phyloP scores from a whole-genome alignment of 2,329 filamentous ascomycete genomes.

The Byssochlamys sp. region DNA sequence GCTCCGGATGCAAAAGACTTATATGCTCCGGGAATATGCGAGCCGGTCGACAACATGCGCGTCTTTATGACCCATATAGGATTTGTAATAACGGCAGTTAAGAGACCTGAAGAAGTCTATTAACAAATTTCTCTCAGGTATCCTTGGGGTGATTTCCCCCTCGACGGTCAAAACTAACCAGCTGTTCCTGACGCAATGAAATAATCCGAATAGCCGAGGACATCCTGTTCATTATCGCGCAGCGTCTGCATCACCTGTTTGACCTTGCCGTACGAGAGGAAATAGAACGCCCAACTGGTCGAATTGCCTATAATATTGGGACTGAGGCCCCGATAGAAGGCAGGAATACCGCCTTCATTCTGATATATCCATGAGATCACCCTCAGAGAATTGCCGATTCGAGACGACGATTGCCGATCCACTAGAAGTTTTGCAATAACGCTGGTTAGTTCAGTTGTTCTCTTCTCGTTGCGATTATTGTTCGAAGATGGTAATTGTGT shows the following conservation, averaged over 20 bases:
- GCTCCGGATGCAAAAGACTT: slow-evolving; percentile 64
- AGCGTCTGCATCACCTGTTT: slow-evolving; percentile 44
- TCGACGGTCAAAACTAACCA: slow-evolving; percentile 29
- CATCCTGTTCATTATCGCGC: slow-evolving; percentile 20
- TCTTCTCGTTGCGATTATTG: too few species aligned
- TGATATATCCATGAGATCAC: slow-evolving; percentile 44
- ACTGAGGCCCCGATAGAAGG: slow-evolving; percentile 79
- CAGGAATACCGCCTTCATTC: slow-evolving; percentile 50
- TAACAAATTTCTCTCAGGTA: background rate
- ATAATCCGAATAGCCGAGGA: slow-evolving; percentile 60
- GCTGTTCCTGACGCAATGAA: slow-evolving; percentile 63
- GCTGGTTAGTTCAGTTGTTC: background rate
- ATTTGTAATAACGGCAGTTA: slow-evolving; percentile 78
- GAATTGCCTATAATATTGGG: slow-evolving; percentile 89
- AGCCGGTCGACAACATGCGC: slow-evolving; percentile 82
- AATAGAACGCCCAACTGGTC: slow-evolving; percentile 83
- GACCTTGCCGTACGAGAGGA: slow-evolving; percentile 60
- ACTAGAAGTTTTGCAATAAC: slow-evolving; percentile 31
- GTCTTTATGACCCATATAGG: slow-evolving; percentile 98
- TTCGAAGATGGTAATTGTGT: slow-evolving; percentile 36
- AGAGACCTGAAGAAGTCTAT: slow-evolving; percentile 45
- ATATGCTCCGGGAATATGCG: slow-evolving; percentile 67
- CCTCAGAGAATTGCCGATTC: slow-evolving; percentile 44
- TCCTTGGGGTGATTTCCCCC: background rate
- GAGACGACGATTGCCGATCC: slow-evolving; percentile 41